These are phyloP conservation scores for Carex myosuroides DNA, from an alignment of 176 grass and related monocot species.

Conservation along the genomic window DNA sequence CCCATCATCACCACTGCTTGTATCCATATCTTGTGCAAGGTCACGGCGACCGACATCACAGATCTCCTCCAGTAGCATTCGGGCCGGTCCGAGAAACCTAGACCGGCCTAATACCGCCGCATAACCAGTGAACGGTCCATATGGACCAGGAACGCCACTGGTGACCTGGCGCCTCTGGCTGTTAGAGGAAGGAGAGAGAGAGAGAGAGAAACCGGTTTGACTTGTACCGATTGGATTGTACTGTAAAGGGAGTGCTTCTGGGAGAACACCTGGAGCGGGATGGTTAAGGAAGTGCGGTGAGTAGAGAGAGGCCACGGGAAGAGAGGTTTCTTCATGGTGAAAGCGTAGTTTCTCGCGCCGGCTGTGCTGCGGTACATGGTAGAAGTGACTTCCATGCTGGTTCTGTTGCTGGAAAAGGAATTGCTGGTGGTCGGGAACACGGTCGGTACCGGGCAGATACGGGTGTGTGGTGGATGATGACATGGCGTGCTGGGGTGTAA, in stretches of 20 bases:
- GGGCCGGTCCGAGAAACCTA: slow-evolving; percentile 72
- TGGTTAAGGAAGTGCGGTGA: slow-evolving; percentile 15
- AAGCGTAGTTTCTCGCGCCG: slow-evolving; percentile 95
- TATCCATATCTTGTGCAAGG: slow-evolving; percentile 18
- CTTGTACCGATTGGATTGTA: not conserved
- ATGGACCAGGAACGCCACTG: slow-evolving; percentile 35
- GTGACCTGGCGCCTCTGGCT: not conserved
- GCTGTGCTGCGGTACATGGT: slow-evolving; percentile 92
- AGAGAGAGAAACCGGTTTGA: slow-evolving; percentile 25
- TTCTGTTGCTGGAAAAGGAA: slow-evolving; percentile 48
- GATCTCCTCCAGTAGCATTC: slow-evolving; percentile 83
- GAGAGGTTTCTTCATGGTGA: slow-evolving; percentile 39
- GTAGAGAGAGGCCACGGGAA: slow-evolving; percentile 18
- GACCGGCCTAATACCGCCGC: slow-evolving; percentile 68
- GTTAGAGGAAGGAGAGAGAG: slow-evolving; percentile 24
- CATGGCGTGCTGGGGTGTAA: slow-evolving; percentile 25
- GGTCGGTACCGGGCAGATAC: slow-evolving; percentile 29
- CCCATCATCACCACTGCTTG: slow-evolving; percentile 12
- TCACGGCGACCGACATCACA: slow-evolving; percentile 71
- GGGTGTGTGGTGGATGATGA: slow-evolving; percentile 53
- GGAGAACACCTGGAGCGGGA: not conserved
- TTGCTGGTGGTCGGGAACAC: slow-evolving; percentile 36
- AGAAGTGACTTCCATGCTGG: slow-evolving; percentile 43
- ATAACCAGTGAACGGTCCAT: slow-evolving; percentile 89
- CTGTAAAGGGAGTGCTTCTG: not conserved